A percentile compares a stretch with the other conserved stretches of the same genome.
Conservation (phyloP, 257 asterid genomes). For the Salvia rosmarinus region DNA sequence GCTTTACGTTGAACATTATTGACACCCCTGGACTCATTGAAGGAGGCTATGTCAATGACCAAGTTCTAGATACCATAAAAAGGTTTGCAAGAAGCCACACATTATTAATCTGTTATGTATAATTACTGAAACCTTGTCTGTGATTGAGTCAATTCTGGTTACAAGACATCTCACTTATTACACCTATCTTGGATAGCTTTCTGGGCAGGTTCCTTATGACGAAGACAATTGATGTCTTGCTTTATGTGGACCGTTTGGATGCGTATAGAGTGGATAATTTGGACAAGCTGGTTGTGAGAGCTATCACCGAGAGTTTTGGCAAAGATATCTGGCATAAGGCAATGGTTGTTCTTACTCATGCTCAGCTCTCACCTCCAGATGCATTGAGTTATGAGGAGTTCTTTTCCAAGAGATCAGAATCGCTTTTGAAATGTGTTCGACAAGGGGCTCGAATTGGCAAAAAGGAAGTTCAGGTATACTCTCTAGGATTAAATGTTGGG, state of each 20-base stretch:
- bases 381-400: slow-evolving; percentile 86
- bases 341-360: slow-evolving; percentile 84
- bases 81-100: slow-evolving; percentile 47
- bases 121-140: neutral
- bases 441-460: slow-evolving; percentile 71
- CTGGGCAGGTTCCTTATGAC: slow-evolving; percentile 80
- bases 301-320: slow-evolving; percentile 84
- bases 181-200: slow-evolving; percentile 31
- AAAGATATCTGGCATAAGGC: slow-evolving; percentile 85
- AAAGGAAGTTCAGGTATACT: slow-evolving; percentile 59
- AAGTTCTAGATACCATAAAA: slow-evolving; percentile 77
- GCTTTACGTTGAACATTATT: slow-evolving; percentile 81
- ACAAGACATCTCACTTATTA: neutral
- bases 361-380: slow-evolving; percentile 99
- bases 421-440: slow-evolving; percentile 77
- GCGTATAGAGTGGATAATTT: slow-evolving; percentile 92
- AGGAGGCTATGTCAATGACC: slow-evolving; percentile 90
- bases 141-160: no score
- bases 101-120: neutral
- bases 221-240: slow-evolving; percentile 92
- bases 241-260: slow-evolving; percentile 97
- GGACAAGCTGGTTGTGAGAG: slow-evolving; percentile 88
- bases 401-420: slow-evolving; percentile 79
- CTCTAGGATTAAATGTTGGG: neutral
- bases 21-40: slow-evolving; percentile 98